These are phyloP conservation scores for Cryptococcus deneoformans DNA, from an alignment of 1,284 basidiomycete genomes.

Conservation along the genomic window DNA sequence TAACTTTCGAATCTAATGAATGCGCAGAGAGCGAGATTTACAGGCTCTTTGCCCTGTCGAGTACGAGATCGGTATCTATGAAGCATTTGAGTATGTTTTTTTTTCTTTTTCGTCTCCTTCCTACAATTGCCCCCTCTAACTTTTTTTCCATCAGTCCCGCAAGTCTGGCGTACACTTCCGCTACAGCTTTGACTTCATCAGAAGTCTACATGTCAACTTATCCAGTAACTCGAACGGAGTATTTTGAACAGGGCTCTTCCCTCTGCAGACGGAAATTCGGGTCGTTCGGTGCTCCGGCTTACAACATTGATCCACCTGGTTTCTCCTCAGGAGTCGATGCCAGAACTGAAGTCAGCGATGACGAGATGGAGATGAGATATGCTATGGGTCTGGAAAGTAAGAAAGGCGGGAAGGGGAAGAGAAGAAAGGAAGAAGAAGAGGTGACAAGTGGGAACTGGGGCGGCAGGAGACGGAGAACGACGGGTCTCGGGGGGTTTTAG, in stretches of 20 bases:
- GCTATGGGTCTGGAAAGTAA: conserved; percentile 40
- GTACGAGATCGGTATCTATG: conserved; percentile 67
- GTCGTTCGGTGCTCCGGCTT: conserved; percentile 28
- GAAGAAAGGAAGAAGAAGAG: conserved; percentile 34
- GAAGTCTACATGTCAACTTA: conserved; percentile 56
- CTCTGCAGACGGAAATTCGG: conserved; percentile 56
- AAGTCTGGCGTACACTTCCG: conserved; percentile 67
- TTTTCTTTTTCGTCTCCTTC: not conserved
- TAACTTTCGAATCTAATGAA: conserved; percentile 1
- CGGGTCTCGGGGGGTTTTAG: not conserved
- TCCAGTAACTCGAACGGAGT: conserved; percentile 72
- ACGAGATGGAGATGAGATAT: conserved; percentile 42
- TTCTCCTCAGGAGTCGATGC: conserved; percentile 13
- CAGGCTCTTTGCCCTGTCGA: conserved; percentile 73
- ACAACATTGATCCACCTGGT: conserved; percentile 39
- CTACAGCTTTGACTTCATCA: conserved; percentile 59
- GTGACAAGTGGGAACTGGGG: conserved; percentile 47
- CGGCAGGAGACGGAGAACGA: conserved; percentile 33
- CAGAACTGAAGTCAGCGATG: conserved; percentile 26
- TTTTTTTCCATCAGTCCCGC: conserved; percentile 59
- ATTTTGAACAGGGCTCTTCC: conserved; percentile 71
- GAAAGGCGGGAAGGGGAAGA: conserved; percentile 24
- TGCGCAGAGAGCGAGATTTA: conserved; percentile 58
- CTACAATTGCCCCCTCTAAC: conserved; percentile 1
- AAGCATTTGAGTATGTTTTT: conserved; percentile 65